Evolutionary conservation across 768 basidiomycete species (phyloP), one percentile per base, ranked within the genome.

Genomic region (Calocybe indica): DNA sequence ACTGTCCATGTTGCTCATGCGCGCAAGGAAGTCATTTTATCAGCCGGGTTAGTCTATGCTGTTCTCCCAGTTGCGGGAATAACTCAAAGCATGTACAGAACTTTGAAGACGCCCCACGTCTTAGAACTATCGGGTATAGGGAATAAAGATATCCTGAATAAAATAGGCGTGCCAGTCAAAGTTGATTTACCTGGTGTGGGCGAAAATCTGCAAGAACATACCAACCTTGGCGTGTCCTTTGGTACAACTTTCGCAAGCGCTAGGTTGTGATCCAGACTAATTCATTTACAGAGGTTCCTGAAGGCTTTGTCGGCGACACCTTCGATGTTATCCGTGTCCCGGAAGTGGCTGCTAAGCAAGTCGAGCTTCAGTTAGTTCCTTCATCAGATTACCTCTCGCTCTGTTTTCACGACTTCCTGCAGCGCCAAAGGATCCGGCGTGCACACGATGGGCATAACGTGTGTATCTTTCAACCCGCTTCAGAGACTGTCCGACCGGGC

Each of bases 111-210:
- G 0, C 69, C 76, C 5, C 74, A 79, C 54, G 63, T 84, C 7
- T 71, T 82, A 1, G 76, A 82, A 54, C 62, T 82, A 2, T 80
- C 78, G 5, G 82, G 82, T 15, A 74, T 83, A 46, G 81, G 81
- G 12, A 63, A 70, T 31, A 45, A 50, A 14, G 62, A 62, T 2
- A 51, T 76, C 14, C 62, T 82, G 31, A 53, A 63, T 22, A 61
- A 51, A 5, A 54, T 74, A 12, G 71, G 68, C 2, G 65, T 83
- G 36, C 30, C 33, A 7, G 40, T 47, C 37, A 59, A 63, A 46
- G 43, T 76, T 22, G 70, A 76, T 39, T 61, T 79, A 5, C 62
- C 64, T 13, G 54, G 50, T 29, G 42, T 55, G 13, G 77, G 75
- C 14, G 66, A 68, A 59, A 75, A 72, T 55, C 52, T 73, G 43